These are phyloP conservation scores for Solanum chmielewskii DNA, from an alignment of 257 asterid genomes.

Conservation along the genomic window DNA sequence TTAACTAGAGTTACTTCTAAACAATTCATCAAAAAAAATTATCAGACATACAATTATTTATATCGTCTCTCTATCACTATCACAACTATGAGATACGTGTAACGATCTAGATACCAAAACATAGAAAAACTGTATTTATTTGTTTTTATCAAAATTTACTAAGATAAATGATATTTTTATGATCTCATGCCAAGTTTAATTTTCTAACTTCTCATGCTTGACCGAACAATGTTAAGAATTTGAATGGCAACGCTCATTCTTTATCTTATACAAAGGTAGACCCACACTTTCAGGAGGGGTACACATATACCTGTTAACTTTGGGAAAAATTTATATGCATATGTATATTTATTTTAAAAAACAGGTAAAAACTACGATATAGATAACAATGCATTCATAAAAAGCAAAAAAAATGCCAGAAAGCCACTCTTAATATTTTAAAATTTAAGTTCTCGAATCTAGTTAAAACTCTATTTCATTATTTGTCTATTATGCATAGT, in stretches of 20 bases:
- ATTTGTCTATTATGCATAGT: too few species aligned
- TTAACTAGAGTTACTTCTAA: not conserved
- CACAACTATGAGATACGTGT: not conserved
- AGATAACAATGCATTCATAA: too few species aligned
- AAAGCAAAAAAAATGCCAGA: too few species aligned
- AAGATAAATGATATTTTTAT: not conserved
- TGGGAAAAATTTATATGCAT: too few species aligned
- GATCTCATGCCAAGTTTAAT: not conserved
- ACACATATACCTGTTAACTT: too few species aligned
- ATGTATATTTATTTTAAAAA: too few species aligned
- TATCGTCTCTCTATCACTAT: not conserved
- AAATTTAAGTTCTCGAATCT: too few species aligned
- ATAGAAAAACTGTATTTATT: not conserved
- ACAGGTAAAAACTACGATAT: too few species aligned
- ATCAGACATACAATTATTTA: not conserved
- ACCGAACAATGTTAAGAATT: not conserved
- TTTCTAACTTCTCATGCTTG: not conserved
- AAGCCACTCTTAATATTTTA: too few species aligned
- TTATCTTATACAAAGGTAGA: not conserved
- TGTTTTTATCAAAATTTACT: not conserved
- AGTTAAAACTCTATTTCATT: too few species aligned
- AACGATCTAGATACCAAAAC: not conserved
- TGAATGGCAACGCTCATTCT: not conserved
- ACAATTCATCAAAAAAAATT: too few species aligned
- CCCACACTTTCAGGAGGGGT: too few species aligned